Evolutionary conservation across 2,329 filamentous ascomycete species (phyloP), one percentile per base, ranked within the genome.

Genomic region (Phialophora chinensis): DNA sequence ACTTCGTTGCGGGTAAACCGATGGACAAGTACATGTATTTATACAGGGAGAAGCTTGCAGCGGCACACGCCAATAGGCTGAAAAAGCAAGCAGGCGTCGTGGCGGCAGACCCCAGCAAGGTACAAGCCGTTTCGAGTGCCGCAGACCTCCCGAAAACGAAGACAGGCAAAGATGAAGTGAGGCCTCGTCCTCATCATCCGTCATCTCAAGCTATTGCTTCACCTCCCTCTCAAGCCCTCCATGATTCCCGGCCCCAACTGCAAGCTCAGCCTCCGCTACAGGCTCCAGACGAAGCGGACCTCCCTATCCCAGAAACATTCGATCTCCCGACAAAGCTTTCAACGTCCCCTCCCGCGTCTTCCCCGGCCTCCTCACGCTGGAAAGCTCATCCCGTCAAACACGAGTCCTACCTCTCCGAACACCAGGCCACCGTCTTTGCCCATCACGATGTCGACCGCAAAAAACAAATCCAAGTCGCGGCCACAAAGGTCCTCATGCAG

Each of bases 401-500:
- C 20, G 65, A 66, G 42, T 56, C 29, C 38, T 69, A 67, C 44
- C 62, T 69, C 20, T 66, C 57, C 23, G 68, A 69, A 53, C 4
- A 29, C 3, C 65, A 66, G 27, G 68, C 62, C 2, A 42, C 50
- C n/a, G n/a, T 54, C 4, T 66, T 70, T 38, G 65, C 65, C 4
- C 53, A 57, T 12, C 12, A 64, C 42, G 66, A 68, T 17, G 23
- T 61, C 23, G 63, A 66, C 29, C 56, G 68, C 12, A 70, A 65
- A 44, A 62, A 65, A 11, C 68, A 70, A 25, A 66, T 68, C 25
- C 66, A 70, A 47, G 60, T 56, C 20, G 64, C 65, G 5, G 56
- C 62, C 10, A 67, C 69, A 12, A 71, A 68, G 53, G 65, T 66
- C 6, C 53, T 71, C 12, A 69, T 69, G 66, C 66, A 67, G 60